phyloP scores from a whole-genome alignment of 2,329 filamentous ascomycete species.

The Hypoxylon sp. region DNA sequence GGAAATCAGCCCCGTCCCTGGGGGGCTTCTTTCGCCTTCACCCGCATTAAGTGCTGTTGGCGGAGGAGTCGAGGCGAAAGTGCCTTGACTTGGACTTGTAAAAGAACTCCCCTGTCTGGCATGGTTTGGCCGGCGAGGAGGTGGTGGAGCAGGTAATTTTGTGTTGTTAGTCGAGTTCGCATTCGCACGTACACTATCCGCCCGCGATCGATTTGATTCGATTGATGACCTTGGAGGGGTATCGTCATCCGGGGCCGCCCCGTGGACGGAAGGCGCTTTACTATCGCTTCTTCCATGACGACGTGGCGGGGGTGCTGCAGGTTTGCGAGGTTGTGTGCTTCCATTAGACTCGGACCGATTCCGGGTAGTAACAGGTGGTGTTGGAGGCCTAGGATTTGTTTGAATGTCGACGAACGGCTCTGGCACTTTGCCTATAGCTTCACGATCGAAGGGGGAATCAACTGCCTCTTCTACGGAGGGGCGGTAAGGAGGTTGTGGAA shows the following conservation, averaged over 20 bases:
- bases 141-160: slow-evolving; percentile 64
- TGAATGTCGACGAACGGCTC: slow-evolving; percentile 56
- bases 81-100: slow-evolving; percentile 50
- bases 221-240: slow-evolving; percentile 61
- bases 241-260: slow-evolving; percentile 53
- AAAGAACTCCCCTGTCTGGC: slow-evolving; percentile 48
- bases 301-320: slow-evolving; percentile 65
- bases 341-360: slow-evolving; percentile 50
- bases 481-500: slow-evolving; percentile 66
- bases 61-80: slow-evolving; percentile 35
- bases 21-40: slow-evolving; percentile 42
- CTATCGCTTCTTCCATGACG: slow-evolving; percentile 62
- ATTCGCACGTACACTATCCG: slow-evolving; percentile 60
- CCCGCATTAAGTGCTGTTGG: slow-evolving; percentile 34
- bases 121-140: slow-evolving; percentile 64
- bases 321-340: slow-evolving; percentile 53
- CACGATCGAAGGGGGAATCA: slow-evolving; percentile 66
- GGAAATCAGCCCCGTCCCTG: slow-evolving; percentile 25
- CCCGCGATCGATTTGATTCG: slow-evolving; percentile 62
- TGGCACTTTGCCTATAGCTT: slow-evolving; percentile 65
- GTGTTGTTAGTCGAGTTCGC: slow-evolving; percentile 48
- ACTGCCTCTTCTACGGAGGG: slow-evolving; percentile 61
- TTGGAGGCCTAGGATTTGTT: slow-evolving; percentile 54
- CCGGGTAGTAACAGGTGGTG: slow-evolving; percentile 55
- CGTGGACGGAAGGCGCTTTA: slow-evolving; percentile 49